Percentiles rank a stretch among this genome's conserved stretches.
phyloP scores from a whole-genome alignment of 2,329 filamentous ascomycete genomes.

The Neopestalotiopsis sp. region DNA sequence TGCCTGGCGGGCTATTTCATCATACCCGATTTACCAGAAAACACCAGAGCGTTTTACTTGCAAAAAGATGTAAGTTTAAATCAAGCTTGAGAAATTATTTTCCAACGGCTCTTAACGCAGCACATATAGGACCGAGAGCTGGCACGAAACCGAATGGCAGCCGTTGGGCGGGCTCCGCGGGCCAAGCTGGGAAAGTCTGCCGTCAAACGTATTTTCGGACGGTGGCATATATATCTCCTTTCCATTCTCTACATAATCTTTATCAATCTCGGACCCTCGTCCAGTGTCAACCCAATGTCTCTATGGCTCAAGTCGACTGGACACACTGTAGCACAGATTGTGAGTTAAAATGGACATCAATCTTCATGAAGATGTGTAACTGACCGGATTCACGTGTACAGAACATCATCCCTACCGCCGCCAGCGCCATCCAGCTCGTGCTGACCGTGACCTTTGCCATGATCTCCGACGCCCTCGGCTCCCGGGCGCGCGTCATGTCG shows the following conservation, averaged over 20 bases:
- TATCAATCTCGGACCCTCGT: conserved; percentile 39
- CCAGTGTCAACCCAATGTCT: conserved; percentile 40
- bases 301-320: conserved; percentile 46
- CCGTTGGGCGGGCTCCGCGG: conserved; percentile 27
- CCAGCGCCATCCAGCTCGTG: conserved; percentile 56
- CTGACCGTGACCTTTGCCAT: conserved; percentile 59
- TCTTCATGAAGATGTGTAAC: not conserved
- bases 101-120: not conserved
- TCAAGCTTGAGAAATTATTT: not conserved
- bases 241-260: conserved; percentile 44
- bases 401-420: conserved; percentile 54
- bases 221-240: conserved; percentile 44
- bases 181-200: conserved; percentile 24
- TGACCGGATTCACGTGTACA: conserved; percentile 14
- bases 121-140: conserved; percentile 24
- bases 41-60: conserved; percentile 28
- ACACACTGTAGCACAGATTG: conserved; percentile 52
- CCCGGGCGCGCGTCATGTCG: conserved; percentile 36
- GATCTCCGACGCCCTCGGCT: conserved; percentile 52
- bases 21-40: conserved; percentile 28
- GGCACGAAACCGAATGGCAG: conserved; percentile 26
- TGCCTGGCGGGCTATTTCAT: conserved; percentile 56
- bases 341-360: conserved; percentile 22
- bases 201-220: conserved; percentile 22
- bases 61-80: conserved; percentile 16